Evolutionary conservation across 345 rosid genomes (phyloP).

Genomic region (Lenwebbia sp.): DNA sequence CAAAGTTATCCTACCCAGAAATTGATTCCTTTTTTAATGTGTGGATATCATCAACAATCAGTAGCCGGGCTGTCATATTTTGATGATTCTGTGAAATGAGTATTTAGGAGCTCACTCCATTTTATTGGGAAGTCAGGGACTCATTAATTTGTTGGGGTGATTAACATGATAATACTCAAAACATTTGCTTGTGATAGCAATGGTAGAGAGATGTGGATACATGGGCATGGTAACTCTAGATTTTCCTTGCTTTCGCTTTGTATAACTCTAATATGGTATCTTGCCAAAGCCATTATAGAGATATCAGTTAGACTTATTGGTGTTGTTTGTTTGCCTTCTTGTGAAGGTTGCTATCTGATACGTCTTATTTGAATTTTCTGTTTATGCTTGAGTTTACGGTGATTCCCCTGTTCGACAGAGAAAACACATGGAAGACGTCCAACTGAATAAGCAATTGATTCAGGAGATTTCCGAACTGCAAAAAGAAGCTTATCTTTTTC

Average conservation of each 20-base stretch:
- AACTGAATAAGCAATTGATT: conserved; percentile 33
- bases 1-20: background rate
- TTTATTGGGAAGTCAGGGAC: background rate
- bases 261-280: background rate
- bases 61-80: background rate
- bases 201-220: background rate
- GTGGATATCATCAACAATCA: background rate
- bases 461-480: conserved; percentile 55
- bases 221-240: background rate
- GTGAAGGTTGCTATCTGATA: background rate
- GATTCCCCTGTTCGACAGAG: conserved; percentile 23
- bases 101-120: background rate
- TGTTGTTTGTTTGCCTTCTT: background rate
- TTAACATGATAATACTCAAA: background rate
- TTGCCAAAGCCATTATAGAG: background rate
- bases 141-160: background rate
- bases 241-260: background rate
- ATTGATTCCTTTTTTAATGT: background rate
- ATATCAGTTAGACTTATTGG: background rate
- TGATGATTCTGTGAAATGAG: background rate
- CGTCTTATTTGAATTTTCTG: background rate
- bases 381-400: background rate
- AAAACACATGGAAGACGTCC: conserved; percentile 44
- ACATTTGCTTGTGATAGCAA: background rate
- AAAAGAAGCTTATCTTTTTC: conserved; percentile 26